Percentiles rank a stretch among this genome's conserved stretches.
Conservation (phyloP, 371 early-diverging fungal species). For the Actinomucor elegans region DNA sequence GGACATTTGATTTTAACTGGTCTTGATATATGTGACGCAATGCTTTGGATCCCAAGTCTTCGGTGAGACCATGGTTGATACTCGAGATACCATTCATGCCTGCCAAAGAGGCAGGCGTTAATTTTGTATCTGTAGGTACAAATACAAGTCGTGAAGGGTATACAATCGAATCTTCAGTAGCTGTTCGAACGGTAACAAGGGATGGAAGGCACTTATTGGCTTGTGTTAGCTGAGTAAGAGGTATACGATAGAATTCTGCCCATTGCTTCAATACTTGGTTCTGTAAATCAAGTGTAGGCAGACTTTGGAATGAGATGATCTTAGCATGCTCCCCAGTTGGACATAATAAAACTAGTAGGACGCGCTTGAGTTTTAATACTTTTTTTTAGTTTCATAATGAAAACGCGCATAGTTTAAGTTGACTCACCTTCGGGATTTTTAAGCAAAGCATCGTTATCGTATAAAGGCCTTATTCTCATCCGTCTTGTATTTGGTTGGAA, state of each 20-base stretch:
- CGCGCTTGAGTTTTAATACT: conserved; percentile 1
- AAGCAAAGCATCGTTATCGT: conserved; percentile 11
- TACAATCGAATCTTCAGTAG: conserved; percentile 18
- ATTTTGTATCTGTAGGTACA: conserved; percentile 30
- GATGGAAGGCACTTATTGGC: conserved; percentile 6
- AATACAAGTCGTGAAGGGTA: conserved; percentile 39
- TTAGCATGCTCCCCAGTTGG: conserved; percentile 33
- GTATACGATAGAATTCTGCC: conserved; percentile 29
- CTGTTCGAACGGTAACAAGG: conserved; percentile 21
- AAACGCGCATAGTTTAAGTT: neutral
- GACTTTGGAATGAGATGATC: conserved; percentile 11
- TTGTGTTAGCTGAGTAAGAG: conserved; percentile 3
- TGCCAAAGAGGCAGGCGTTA: conserved; percentile 18
- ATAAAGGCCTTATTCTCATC: conserved; percentile 25
- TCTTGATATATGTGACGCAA: conserved; percentile 30
- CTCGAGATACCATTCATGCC: conserved; percentile 31
- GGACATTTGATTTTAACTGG: neutral
- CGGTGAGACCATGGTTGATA: conserved; percentile 30
- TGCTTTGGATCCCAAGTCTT: conserved; percentile 38
- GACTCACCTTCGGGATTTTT: conserved; percentile 22
- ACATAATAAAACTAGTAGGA: conserved; percentile 28
- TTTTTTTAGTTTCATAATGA: neutral
- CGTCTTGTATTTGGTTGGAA: conserved; percentile 35
- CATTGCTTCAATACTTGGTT: conserved; percentile 24
- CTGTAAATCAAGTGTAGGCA: conserved; percentile 7